These are phyloP conservation scores for Diplodia corticola DNA, from an alignment of 2,329 filamentous ascomycete species.

Conservation along the genomic window DNA sequence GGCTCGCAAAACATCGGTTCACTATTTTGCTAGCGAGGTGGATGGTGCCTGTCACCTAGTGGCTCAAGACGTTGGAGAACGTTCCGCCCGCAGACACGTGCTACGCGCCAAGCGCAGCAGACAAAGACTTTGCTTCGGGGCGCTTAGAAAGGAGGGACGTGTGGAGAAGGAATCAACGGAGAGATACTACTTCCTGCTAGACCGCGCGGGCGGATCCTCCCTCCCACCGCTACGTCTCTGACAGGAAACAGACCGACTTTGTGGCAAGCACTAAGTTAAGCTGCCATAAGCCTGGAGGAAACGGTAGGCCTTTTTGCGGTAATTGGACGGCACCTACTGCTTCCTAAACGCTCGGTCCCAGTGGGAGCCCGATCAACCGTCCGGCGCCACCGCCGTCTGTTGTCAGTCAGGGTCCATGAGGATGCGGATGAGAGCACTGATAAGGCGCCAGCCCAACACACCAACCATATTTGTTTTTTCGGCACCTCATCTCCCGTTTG, in stretches of 20 bases:
- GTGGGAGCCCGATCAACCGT: neutral
- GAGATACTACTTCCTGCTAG: neutral
- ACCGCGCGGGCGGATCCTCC: neutral
- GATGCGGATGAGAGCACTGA: neutral
- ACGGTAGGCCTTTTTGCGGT: neutral
- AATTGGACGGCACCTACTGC: neutral
- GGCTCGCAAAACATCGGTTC: neutral
- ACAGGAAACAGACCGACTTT: conserved; percentile 1
- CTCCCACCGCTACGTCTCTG: neutral
- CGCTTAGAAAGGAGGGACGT: neutral
- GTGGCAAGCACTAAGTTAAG: neutral
- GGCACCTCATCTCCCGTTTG: neutral
- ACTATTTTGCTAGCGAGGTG: neutral
- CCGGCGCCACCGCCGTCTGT: neutral
- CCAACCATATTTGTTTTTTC: neutral
- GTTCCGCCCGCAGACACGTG: neutral
- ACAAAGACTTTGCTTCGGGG: neutral
- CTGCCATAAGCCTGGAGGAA: neutral
- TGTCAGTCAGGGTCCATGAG: neutral
- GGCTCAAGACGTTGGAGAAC: neutral
- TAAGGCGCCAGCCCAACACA: neutral
- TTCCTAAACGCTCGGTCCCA: neutral
- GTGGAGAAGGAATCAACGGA: neutral
- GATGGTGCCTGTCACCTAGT: neutral
- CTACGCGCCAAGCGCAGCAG: neutral